Conservation (phyloP, 352 stramenopile species). For the Pythium insidiosum region DNA sequence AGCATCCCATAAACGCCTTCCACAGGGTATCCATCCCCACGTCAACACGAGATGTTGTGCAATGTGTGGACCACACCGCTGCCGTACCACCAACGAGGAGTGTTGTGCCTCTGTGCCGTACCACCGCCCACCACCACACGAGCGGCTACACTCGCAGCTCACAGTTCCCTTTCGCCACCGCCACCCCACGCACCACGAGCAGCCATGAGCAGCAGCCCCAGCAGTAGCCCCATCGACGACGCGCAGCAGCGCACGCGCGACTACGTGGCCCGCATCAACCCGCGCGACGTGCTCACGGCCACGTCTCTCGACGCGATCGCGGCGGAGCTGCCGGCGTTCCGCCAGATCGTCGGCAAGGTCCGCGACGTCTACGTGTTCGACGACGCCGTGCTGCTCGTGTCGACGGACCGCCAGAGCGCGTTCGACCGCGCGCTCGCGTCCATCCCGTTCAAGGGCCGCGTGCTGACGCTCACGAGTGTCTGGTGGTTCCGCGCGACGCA, state of each 20-base stretch:
- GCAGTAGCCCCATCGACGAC: slow-evolving; percentile 22
- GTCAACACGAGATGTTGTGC: too few species aligned
- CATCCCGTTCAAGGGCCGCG: slow-evolving; percentile 96
- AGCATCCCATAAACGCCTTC: too few species aligned
- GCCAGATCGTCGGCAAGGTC: slow-evolving; percentile 81
- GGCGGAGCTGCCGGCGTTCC: slow-evolving; percentile 28
- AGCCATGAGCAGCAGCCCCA: slow-evolving; percentile 7
- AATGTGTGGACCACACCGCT: too few species aligned
- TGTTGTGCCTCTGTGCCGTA: neutral
- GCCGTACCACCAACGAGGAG: neutral
- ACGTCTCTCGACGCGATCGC: slow-evolving; percentile 47
- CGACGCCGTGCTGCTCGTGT: slow-evolving; percentile 91
- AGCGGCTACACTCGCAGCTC: too few species aligned
- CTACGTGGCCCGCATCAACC: slow-evolving; percentile 58
- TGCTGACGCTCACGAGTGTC: slow-evolving; percentile 94
- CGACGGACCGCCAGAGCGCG: slow-evolving; percentile 97
- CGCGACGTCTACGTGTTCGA: slow-evolving; percentile 89
- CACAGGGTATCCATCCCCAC: too few species aligned
- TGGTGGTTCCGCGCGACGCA: slow-evolving; percentile 96
- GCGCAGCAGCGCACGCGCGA: slow-evolving; percentile 59
- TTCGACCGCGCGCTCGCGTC: slow-evolving; percentile 96
- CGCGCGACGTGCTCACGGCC: slow-evolving; percentile 25
- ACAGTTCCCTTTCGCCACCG: neutral
- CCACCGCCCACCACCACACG: too few species aligned
- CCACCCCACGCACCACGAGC: neutral